Percentiles rank a stretch among this genome's conserved stretches.
Evolutionary conservation across 257 asterid genomes (phyloP).

Genomic region (Eucommia ulmoides): DNA sequence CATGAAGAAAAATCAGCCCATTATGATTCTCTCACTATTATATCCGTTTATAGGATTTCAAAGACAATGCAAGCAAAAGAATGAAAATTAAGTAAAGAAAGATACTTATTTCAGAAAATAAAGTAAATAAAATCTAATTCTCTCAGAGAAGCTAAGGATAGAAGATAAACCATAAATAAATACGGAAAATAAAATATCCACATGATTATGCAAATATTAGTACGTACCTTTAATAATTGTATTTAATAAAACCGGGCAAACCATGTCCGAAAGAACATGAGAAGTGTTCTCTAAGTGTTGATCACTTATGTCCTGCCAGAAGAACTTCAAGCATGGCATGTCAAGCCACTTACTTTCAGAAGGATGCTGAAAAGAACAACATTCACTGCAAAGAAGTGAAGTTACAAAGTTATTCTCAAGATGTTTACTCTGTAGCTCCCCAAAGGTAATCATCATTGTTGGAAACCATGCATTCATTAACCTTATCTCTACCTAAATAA

Average conservation of each 20-base stretch:
- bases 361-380: slow-evolving; percentile 49
- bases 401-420: too few relatives aligned
- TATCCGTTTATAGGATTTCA: too few relatives aligned
- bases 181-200: slow-evolving; percentile 6
- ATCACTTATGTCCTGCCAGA: slow-evolving; percentile 37
- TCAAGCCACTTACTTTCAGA: slow-evolving; percentile 34
- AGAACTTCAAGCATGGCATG: slow-evolving; percentile 70
- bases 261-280: slow-evolving; percentile 49
- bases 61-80: too few relatives aligned
- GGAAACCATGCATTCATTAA: too few relatives aligned
- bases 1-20: too few relatives aligned
- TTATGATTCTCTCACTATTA: too few relatives aligned
- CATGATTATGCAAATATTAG: slow-evolving; percentile 5
- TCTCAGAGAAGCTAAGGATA: not conserved
- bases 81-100: too few relatives aligned
- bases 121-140: too few relatives aligned
- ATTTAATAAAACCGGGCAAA: slow-evolving; percentile 68
- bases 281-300: slow-evolving; percentile 46
- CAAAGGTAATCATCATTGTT: too few relatives aligned
- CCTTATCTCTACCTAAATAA: too few relatives aligned
- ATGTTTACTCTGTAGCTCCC: too few relatives aligned
- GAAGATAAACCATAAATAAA: not conserved
- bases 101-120: too few relatives aligned
- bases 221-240: slow-evolving; percentile 77
- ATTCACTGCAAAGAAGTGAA: slow-evolving; percentile 49